Evolutionary conservation across 768 basidiomycete species (phyloP).

Genomic region (Termitomyces sp.): DNA sequence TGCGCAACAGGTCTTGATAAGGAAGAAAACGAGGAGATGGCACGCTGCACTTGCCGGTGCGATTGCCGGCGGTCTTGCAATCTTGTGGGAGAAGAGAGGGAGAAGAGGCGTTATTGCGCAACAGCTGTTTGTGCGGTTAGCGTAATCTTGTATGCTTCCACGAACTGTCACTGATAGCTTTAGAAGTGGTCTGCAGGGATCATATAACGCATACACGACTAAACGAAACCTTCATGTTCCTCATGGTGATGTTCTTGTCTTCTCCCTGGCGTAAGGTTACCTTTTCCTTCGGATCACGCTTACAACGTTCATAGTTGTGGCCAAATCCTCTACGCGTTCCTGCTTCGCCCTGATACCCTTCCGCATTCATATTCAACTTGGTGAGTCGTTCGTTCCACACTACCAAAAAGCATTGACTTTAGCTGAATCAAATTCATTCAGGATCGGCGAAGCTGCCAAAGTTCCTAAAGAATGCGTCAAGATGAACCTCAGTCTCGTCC

Average conservation of each 20-base stretch:
- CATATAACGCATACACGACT: slow-evolving; percentile 74
- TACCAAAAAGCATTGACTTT: neutral
- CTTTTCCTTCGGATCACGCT: neutral
- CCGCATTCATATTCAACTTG: slow-evolving; percentile 72
- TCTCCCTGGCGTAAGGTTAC: slow-evolving; percentile 58
- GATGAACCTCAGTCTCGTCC: slow-evolving; percentile 58
- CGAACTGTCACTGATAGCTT: neutral
- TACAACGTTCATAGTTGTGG: slow-evolving; percentile 47
- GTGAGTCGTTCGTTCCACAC: slow-evolving; percentile 31
- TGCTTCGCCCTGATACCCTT: slow-evolving; percentile 79
- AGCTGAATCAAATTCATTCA: slow-evolving; percentile 19
- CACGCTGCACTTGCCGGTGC: slow-evolving; percentile 77
- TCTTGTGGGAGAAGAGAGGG: slow-evolving; percentile 71
- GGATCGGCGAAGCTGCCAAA: slow-evolving; percentile 69
- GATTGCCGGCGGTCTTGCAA: slow-evolving; percentile 63
- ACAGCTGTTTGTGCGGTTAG: slow-evolving; percentile 84
- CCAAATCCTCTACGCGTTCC: slow-evolving; percentile 80
- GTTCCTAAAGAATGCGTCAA: slow-evolving; percentile 52
- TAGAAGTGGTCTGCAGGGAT: slow-evolving; percentile 80
- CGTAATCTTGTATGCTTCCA: neutral
- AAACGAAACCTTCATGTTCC: slow-evolving; percentile 68
- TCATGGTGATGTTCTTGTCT: slow-evolving; percentile 79
- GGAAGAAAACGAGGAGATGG: slow-evolving; percentile 68
- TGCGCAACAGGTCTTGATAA: slow-evolving; percentile 57
- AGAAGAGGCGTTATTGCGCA: slow-evolving; percentile 70